Conservation (phyloP, 176 grass and related monocot species). For the Triticum aestivum region DNA sequence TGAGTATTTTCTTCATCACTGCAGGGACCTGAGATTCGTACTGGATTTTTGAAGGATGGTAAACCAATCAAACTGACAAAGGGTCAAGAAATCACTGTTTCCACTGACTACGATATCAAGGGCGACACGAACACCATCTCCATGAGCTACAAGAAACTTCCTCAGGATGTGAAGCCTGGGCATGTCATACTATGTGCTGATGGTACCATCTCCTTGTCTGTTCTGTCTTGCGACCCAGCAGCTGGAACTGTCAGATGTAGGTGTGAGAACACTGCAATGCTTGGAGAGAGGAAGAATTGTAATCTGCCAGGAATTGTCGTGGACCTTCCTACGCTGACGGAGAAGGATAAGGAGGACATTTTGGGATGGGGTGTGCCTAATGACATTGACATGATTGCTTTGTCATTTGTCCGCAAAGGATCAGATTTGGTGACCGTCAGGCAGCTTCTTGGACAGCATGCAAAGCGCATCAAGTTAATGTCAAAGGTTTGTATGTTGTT, state of each 20-base stretch:
- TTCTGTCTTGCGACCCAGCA: conserved; percentile 71
- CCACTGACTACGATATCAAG: conserved; percentile 87
- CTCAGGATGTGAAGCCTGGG: conserved; percentile 78
- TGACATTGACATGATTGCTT: conserved; percentile 87
- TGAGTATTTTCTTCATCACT: neutral
- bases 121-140: conserved; percentile 73
- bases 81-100: conserved; percentile 80
- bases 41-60: conserved; percentile 85
- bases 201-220: conserved; percentile 79
- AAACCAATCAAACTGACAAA: conserved; percentile 86
- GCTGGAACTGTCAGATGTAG: conserved; percentile 87
- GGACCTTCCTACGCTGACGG: conserved; percentile 81
- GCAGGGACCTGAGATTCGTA: conserved; percentile 94
- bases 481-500: conserved; percentile 67
- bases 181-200: conserved; percentile 86
- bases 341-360: conserved; percentile 92
- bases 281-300: conserved; percentile 93
- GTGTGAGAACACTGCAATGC: conserved; percentile 82
- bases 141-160: conserved; percentile 98
- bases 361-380: conserved; percentile 86
- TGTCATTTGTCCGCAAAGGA: conserved; percentile 92
- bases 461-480: conserved; percentile 89
- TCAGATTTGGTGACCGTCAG: conserved; percentile 85
- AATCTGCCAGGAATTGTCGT: conserved; percentile 90
- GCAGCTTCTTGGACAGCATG: conserved; percentile 65